Evolutionary conservation across 208 protist genomes (phyloP), one percentile per base, ranked within the genome.

Genomic region (Acanthamoeba triangularis): DNA sequence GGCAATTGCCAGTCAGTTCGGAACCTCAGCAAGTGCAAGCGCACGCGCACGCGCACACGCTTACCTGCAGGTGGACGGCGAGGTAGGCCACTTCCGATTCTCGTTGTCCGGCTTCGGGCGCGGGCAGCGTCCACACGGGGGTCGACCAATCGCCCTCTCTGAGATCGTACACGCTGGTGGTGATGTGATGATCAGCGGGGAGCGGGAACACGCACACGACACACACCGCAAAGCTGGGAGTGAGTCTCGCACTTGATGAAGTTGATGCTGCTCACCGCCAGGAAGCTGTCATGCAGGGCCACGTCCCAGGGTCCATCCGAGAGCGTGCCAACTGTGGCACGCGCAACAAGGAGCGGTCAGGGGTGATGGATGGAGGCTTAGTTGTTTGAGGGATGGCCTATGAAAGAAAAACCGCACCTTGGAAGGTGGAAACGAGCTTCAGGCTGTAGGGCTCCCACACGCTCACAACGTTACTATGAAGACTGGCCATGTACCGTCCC

Each of bases 91-190:
- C 67, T 14, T 41, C 35, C 13, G 30, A 30, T 23, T 76, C 33
- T 41, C 37, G 33, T 35, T 35, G 16, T 0, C 0, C 11, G 4
- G 35, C 67, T 6, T 33, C 67, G 67, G 67, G 14, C 14, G 35
- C 20, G 67, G n/a, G 33, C 35, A 76, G n/a, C 10, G 67, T 76
- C 67, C 67, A 76, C 67, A 76, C 35, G 0, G 67, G 67, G 33
- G 10, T 28, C 5, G 11, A 28, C 35, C 11, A 20, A 30, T 41
- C 33, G 8, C 23, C 35, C 67, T 11, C 35, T 65, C 59, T 16
- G 67, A 76, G 67, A 33, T 76, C 67, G 67, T 76, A 76, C 28
- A 76, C 16, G n/a, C 67, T 76, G 67, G 30, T n/a, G 30, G 67
- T 28, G 33, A 20, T 28, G 10, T 76, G 33, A 44, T n/a, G 2